Base-by-base conservation (phyloP, 2,329 filamentous ascomycete genomes). In the Calonectria naviculata region DNA sequence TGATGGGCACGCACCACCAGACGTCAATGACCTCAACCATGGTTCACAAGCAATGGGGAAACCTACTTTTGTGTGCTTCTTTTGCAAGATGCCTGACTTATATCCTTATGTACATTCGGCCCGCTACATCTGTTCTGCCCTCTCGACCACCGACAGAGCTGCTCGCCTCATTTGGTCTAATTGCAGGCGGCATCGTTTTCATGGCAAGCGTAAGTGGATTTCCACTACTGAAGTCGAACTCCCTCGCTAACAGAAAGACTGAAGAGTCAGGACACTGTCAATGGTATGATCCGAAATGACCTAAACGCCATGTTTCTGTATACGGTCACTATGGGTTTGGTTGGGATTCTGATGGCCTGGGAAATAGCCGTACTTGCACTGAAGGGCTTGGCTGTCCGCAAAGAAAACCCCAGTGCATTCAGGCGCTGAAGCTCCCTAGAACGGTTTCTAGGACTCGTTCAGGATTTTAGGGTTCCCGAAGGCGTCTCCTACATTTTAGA, bases 1-100 rank as follows among this genome's bases (percentile, higher is more conserved):
- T 97, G 93, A 98, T 98, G 95, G 93, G 93, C 79, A 94, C 93
- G 28, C 96, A 98, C 82, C 93, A 95, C 71, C 95, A 97, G 81
- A 82, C 87, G 26, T 93, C 91, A 70, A 94, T 94, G 92, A 88
- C 95, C 47, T 95, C 94, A 12, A 93, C 91, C 74, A 97, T 96
- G 94, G 89, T 98, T 56, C 96, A 98, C 85, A 92, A 92, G 80
- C 95, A 98, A 83, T 98, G 95, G 95, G 96, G 95, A 34, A 92
- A 91, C 79, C 88, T 98, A 76, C 88, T 98, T 65, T 89, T 93
- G 61, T 94, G 92, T 24, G 95, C 94, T 68, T 92, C 95, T 0
- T 87, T 97, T 70, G 92, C 94, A 26, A 91, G 96, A 44, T 91
- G 87, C 4, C 84, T 94, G 68, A 97, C 95, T 12, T 98, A 98